Percentiles rank a stretch among this genome's conserved stretches.
Evolutionary conservation across 1,284 basidiomycete genomes (phyloP).

Genomic region (Apiotrichum brassicae): DNA sequence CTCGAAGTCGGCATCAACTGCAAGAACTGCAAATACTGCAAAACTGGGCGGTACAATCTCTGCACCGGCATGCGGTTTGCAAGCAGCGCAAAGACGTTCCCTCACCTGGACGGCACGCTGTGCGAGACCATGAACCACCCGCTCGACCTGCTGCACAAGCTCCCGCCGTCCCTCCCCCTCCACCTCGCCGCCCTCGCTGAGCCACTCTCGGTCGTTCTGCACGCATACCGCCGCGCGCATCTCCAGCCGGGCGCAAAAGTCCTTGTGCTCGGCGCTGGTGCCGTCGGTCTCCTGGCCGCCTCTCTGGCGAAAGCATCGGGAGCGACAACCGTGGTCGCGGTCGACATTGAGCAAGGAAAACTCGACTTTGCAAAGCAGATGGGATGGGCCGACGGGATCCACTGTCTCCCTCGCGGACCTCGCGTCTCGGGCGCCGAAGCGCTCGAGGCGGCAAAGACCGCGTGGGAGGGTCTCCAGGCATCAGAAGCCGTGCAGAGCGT

Average conservation of each 20-base stretch:
- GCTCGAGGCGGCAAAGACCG: constrained; percentile 60
- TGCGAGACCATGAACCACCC: constrained; percentile 85
- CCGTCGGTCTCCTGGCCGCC: constrained; percentile 83
- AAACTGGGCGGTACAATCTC: constrained; percentile 83
- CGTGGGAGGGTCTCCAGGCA: constrained; percentile 49
- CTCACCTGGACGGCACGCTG: constrained; percentile 87
- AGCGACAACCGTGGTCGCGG: constrained; percentile 63
- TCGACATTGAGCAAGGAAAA: constrained; percentile 77
- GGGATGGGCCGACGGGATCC: constrained; percentile 69
- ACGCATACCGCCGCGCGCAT: constrained; percentile 66
- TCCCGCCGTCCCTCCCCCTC: constrained; percentile 68
- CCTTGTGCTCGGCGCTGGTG: constrained; percentile 83
- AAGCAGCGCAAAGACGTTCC: constrained; percentile 81
- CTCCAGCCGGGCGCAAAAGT: constrained; percentile 60
- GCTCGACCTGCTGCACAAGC: constrained; percentile 73
- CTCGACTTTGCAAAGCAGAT: constrained; percentile 66
- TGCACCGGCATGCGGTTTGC: constrained; percentile 82
- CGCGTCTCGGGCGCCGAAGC: constrained; percentile 56
- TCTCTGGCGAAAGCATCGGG: constrained; percentile 68
- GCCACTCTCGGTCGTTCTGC: constrained; percentile 81
- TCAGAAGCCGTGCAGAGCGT: constrained; percentile 24
- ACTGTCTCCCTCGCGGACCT: constrained; percentile 56
- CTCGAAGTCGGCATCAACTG: constrained; percentile 91
- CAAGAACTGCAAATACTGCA: constrained; percentile 52
- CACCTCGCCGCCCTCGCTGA: constrained; percentile 81